Evolutionary conservation across 2,329 filamentous ascomycete genomes (phyloP), one percentile per base, ranked within the genome.

Genomic region (Cryphonectria japonica): DNA sequence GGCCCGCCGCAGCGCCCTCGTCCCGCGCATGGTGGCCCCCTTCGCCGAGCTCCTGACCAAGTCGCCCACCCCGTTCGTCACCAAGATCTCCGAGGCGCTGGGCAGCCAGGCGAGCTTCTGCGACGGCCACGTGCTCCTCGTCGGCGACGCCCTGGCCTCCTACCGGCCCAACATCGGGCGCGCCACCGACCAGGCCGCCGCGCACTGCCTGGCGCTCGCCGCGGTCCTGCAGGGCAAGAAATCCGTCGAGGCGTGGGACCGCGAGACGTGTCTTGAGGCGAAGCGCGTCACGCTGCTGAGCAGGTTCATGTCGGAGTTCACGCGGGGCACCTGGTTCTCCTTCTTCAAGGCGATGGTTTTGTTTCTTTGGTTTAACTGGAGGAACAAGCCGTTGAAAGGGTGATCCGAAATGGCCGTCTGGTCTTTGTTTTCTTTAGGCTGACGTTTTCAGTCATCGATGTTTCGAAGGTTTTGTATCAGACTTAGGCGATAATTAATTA

Each of bases 171-270:
- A 86, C 71, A 80, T 82, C 3, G 84, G 80, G 0, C 79, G 81
- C 32, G 83, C 83, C 22, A 85, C 84, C 1, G 82, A 83, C 37
- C 84, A 86, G 73, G 83, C 83, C 5, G 84, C 83, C 2, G 81
- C 81, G 59, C 82, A 85, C 74, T 81, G 81, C 4, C 75, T 83
- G 73, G 77, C 77, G 6, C 72, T 85, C 19, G 83, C 78, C 1
- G 78, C 80, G 70, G 79, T 82, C 72, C 76, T 83, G 71, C 73
- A 76, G 9, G 83, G 82, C 0, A 78, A 81, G 65, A 77, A 81
- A 50, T 73, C 75, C 2, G 71, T 77, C 61, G 71, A 75, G 6
- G 73, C 79, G 64, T 84, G 83, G 79, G 80, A 80, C 70, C 29
- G 59, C 11, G 74, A 76, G 67, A 67, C 67, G 13, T 66, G 50